These are phyloP conservation scores for Raffaelea deltoideospora DNA, from an alignment of 2,329 filamentous ascomycete genomes.

Conservation along the genomic window DNA sequence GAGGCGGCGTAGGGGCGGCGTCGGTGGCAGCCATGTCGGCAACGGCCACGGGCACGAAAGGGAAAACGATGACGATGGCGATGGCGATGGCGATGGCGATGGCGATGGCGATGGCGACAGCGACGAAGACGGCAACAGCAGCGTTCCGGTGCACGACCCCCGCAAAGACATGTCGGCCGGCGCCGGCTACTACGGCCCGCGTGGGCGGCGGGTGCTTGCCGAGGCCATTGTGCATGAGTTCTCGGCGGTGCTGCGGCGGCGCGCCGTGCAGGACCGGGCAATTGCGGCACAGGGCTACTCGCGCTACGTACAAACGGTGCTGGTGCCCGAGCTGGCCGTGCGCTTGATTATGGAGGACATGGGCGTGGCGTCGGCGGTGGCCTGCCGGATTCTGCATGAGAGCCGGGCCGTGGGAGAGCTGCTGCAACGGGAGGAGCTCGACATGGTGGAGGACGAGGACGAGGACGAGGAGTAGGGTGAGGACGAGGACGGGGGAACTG, in stretches of 20 bases:
- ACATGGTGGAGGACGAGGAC: conserved; percentile 25
- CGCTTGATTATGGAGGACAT: conserved; percentile 43
- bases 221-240: conserved; percentile 50
- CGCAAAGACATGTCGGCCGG: no score
- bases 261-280: conserved; percentile 47
- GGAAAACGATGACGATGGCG: not conserved
- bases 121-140: conserved; percentile 14
- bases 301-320: conserved; percentile 55
- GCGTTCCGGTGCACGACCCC: no score
- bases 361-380: conserved; percentile 24
- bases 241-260: conserved; percentile 41
- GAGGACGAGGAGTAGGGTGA: conserved; percentile 4
- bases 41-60: not conserved
- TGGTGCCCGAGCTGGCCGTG: conserved; percentile 57
- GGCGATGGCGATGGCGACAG: not conserved
- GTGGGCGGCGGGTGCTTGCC: conserved; percentile 57
- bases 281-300: conserved; percentile 52
- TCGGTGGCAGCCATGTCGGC: conserved; percentile 23
- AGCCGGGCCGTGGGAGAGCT: conserved; percentile 54
- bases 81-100: no score
- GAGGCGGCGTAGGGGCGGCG: conserved; percentile 38
- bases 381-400: conserved; percentile 43
- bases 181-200: conserved; percentile 72
- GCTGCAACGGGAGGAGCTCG: conserved; percentile 49
- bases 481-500: not conserved